A percentile compares a stretch with the other conserved stretches of the same genome.
phyloP scores from a whole-genome alignment of 768 basidiomycete genomes.

The Podaxis sp. region DNA sequence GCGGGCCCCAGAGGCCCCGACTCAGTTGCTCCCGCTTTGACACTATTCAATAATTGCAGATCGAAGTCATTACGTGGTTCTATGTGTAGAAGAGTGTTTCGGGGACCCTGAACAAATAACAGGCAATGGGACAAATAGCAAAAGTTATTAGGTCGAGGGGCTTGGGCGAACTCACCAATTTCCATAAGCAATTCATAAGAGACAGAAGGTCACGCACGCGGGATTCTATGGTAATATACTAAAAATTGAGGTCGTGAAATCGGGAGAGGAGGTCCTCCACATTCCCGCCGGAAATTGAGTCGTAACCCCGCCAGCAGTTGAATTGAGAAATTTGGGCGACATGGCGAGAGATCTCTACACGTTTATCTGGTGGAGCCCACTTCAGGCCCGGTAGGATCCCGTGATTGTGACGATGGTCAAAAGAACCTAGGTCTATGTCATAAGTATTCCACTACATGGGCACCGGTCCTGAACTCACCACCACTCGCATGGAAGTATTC shows the following conservation, averaged over 20 bases:
- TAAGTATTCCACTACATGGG: neutral
- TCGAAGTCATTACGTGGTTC: neutral
- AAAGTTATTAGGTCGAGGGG: neutral
- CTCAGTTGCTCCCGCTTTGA: neutral
- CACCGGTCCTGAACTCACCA: neutral
- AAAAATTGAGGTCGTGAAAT: neutral
- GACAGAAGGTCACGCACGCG: neutral
- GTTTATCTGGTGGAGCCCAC: neutral
- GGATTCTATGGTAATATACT: neutral
- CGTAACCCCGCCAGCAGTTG: neutral
- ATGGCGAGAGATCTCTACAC: accelerated
- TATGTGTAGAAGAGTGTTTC: neutral
- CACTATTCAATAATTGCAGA: neutral
- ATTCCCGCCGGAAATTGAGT: neutral
- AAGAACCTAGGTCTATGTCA: neutral
- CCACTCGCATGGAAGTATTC: neutral
- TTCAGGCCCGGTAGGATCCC: neutral
- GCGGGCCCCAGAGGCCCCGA: neutral
- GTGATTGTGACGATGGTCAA: neutral
- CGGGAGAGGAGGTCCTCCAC: neutral
- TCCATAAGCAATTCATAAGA: neutral
- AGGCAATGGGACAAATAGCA: neutral
- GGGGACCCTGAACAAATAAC: neutral
- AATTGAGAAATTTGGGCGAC: neutral
- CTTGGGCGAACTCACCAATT: neutral